Evolutionary conservation across 305 asterid genomes (phyloP), one percentile per base, ranked within the genome.

Genomic region (Euphrasia arctica): DNA sequence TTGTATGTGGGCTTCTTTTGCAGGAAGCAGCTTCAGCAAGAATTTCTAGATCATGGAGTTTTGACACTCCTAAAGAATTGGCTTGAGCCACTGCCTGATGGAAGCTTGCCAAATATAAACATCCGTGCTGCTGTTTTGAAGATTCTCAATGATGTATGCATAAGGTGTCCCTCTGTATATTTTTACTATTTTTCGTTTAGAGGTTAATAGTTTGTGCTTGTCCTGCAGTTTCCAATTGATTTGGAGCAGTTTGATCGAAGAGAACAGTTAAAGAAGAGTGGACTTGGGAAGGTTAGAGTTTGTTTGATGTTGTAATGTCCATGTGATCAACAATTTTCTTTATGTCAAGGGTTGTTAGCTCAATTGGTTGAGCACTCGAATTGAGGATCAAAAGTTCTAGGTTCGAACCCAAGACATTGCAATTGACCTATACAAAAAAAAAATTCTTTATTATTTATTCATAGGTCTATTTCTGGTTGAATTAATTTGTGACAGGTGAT

Each of bases 61-160:
- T 73, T 92, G 67, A 84, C 85, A 51, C 88, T 92, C 58, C 56
- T 92, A 75, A 92, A 80, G 82, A 85, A 78, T 74, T 92, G 98
- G 98, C 98, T 92, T 42, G 98, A 92, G 74, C 98, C 98, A 55
- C 83, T 92, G 58, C 98, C 98, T 14, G 98, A 92, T 78, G 98
- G 97, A 74, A 89, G 98, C 82, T 81, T 92, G 63, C 98, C 98
- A 10, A 92, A 90, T 75, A 92, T 88, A 43, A 92, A 92, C 68
- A 75, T 92, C 41, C 91, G 98, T 9, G 84, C 87, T 72, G 98
- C 95, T 62, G 98, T 89, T 77, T 77, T 92, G 79, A 78, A 85
- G 69, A 85, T 81, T 72, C 74, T 77, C 52, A 90, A 87, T 65
- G 95, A 92, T 70, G 97, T 89, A 75, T 60, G 87, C 42, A 77